Conservation (phyloP, 148 eudicot genomes). For the Dianthus caryophyllus region DNA sequence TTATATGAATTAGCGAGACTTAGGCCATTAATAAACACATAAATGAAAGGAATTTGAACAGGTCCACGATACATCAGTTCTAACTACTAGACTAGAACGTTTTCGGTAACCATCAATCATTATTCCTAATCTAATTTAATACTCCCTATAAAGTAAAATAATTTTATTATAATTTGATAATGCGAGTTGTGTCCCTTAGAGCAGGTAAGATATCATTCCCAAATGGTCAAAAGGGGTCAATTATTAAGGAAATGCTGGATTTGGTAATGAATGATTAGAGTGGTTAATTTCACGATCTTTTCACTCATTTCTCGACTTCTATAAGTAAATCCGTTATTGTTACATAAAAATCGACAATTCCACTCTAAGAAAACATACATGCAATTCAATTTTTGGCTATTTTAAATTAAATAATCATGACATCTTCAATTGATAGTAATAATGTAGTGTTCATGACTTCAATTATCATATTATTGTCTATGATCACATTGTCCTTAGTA, state of each 20-base stretch:
- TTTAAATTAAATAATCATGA: not conserved
- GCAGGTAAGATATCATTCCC: constrained; percentile 24
- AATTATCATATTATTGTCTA: not conserved
- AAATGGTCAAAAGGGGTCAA: no score
- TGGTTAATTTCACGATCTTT: not conserved
- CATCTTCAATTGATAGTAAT: not conserved
- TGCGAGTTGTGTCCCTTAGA: constrained; percentile 7
- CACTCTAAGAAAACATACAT: not conserved
- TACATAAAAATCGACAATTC: constrained; percentile 4
- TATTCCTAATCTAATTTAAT: constrained; percentile 6
- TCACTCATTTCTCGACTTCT: not conserved
- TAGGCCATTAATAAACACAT: no score
- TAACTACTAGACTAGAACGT: no score
- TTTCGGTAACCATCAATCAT: not conserved
- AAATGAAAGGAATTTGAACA: no score
- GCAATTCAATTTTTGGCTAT: not conserved
- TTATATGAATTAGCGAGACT: no score
- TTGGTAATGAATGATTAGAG: constrained; percentile 13
- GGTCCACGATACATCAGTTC: no score
- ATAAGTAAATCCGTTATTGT: constrained; percentile 7
- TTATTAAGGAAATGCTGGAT: constrained; percentile 15
- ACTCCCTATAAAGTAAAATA: no score
- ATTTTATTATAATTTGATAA: no score
- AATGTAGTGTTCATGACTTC: constrained; percentile 12
- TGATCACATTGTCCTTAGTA: constrained; percentile 29